Base-by-base conservation (phyloP, 306 rosid genomes). In the Trichosanthes truncata region DNA sequence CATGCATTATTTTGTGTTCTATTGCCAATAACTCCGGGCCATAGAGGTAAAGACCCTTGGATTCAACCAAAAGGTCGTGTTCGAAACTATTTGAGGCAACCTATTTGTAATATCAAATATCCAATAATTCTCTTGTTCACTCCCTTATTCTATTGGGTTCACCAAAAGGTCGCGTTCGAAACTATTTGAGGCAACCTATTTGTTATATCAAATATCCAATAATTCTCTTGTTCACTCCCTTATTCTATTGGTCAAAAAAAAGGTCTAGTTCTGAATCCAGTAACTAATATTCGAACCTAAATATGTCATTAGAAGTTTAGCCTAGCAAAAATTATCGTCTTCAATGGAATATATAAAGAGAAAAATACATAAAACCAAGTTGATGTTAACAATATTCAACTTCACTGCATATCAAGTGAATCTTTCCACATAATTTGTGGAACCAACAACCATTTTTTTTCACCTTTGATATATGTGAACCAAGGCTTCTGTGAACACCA, bases 391-490 rank as follows among this genome's bases (percentile, higher is more conserved):
- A 68, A 18, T 20, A 68, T n/a, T 38, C 74, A 40, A 40, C 51
- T 68, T 68, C 21, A 67, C 46, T 15, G 43, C 26, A 74, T 49
- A 18, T 72, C 45, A 31, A 15, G 61, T 74, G 17, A 25, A 36
- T 25, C 41, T 72, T 23, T 25, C 17, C 56, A 43, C 77, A 23
- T 14, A 26, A 23, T 71, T 43, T 71, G 3, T 45, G 23, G 21
- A 23, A 84, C 45, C 21, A 49, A 61, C 26, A 77, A 68, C 61
- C 38, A 4, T 41, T 83, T 51, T 31, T n/a, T 31, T 33, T 74
- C 83, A 96, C 99, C 98, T 96, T 96, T 55, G 99, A 96, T 86
- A 96, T 87, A 82, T 96, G 99, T 38, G 97, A 79, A 69, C 98
- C 99, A 66, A 96, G 99, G 86, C 98, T 89, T 85, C 98, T 86